Percentiles rank a stretch among this genome's conserved stretches.
These are phyloP conservation scores for Aspergillus campestris DNA, from an alignment of 495 filamentous ascomycete species.

Conservation along the genomic window DNA sequence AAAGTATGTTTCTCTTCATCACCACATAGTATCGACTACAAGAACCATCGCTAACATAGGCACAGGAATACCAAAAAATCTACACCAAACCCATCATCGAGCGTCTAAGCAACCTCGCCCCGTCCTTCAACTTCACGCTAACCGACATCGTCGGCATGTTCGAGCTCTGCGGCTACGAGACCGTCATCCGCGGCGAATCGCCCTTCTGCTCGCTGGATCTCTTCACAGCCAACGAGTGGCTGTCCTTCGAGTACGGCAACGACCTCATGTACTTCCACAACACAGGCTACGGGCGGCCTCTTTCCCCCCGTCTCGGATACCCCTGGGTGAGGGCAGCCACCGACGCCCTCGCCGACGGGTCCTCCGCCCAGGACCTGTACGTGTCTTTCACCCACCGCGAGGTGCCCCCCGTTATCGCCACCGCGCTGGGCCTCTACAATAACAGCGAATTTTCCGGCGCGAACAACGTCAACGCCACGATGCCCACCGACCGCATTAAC, in stretches of 20 bases:
- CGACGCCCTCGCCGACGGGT: neutral
- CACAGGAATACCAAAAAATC: constrained; percentile 6
- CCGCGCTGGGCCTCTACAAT: constrained; percentile 15
- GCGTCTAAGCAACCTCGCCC: constrained; percentile 8
- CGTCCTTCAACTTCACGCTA: constrained; percentile 13
- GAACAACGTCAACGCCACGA: constrained; percentile 8
- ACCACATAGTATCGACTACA: neutral
- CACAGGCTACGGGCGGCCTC: constrained; percentile 11
- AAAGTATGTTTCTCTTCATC: constrained; percentile 6
- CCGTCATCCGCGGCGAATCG: constrained; percentile 16
- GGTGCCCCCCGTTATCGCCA: constrained; percentile 12
- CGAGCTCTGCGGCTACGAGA: constrained; percentile 21
- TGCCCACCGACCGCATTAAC: constrained; percentile 13
- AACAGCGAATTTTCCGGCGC: constrained; percentile 12
- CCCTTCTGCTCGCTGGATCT: constrained; percentile 13
- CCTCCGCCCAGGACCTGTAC: constrained; percentile 8
- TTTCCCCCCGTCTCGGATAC: constrained; percentile 9
- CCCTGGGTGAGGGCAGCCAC: constrained; percentile 13
- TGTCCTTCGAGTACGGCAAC: constrained; percentile 17
- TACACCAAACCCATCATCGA: constrained; percentile 13
- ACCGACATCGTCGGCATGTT: constrained; percentile 19
- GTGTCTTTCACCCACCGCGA: constrained; percentile 18
- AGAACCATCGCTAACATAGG: neutral
- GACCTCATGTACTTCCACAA: constrained; percentile 20
- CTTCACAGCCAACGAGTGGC: constrained; percentile 14